Evolutionary conservation across 1,284 basidiomycete species (phyloP).

Genomic region (Chalciporus sp.): DNA sequence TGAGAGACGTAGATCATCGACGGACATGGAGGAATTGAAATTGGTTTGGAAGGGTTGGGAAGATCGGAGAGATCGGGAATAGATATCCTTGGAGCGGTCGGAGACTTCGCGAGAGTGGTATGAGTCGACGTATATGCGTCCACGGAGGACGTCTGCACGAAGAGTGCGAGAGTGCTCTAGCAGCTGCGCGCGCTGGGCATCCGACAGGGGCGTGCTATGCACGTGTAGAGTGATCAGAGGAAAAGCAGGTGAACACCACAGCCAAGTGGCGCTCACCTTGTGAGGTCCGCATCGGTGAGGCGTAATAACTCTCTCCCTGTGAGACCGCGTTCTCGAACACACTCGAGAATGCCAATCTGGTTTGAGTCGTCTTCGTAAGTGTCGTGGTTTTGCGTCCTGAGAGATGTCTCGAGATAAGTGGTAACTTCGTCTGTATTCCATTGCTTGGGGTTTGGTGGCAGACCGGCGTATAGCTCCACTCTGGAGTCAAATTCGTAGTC

Average conservation of each 20-base stretch:
- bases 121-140: conserved; percentile 27
- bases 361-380: background rate
- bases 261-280: conserved; percentile 17
- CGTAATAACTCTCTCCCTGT: conserved; percentile 32
- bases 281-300: conserved; percentile 29
- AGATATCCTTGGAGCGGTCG: conserved; percentile 11
- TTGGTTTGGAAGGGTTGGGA: conserved; percentile 12
- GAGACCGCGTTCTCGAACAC: conserved; percentile 23
- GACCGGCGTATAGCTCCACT: background rate
- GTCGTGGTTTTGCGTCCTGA: conserved; percentile 1
- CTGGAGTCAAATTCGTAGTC: background rate
- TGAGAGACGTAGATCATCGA: conserved; percentile 25
- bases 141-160: conserved; percentile 27
- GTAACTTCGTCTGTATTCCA: conserved; percentile 28
- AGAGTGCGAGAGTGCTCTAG: conserved; percentile 28
- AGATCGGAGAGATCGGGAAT: conserved; percentile 1
- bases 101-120: conserved; percentile 19
- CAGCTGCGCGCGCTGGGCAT: conserved; percentile 20
- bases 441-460: conserved; percentile 32
- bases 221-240: background rate
- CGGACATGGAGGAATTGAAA: conserved; percentile 24
- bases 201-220: conserved; percentile 27
- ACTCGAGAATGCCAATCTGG: conserved; percentile 19
- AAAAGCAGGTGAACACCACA: background rate
- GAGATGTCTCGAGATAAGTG: conserved; percentile 25